Evolutionary conservation across 108 stramenopile species (phyloP).

Genomic region (Cyclotella atomus): DNA sequence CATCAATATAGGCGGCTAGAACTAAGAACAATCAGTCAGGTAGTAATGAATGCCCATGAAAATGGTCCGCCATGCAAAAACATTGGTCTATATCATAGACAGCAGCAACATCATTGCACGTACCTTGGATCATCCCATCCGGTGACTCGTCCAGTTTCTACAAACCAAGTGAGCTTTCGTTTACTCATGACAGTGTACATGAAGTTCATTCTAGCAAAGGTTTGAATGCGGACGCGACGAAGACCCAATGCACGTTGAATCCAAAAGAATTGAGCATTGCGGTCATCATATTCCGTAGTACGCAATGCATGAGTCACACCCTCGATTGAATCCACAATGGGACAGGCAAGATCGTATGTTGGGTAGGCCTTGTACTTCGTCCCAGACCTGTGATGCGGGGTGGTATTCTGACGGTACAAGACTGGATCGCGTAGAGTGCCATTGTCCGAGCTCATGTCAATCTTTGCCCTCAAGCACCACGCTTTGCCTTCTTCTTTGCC

Average conservation of each 20-base stretch:
- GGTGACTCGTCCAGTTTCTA: constrained; percentile 92
- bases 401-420: constrained; percentile 92
- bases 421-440: constrained; percentile 99
- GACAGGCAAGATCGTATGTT: constrained; percentile 99
- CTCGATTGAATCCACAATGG: constrained; percentile 98
- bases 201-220: constrained; percentile 98
- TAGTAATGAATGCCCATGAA: constrained; percentile 72
- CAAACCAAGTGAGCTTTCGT: constrained; percentile 98
- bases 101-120: neutral
- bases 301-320: constrained; percentile 99
- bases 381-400: constrained; percentile 96
- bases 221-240: constrained; percentile 92
- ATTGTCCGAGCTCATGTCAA: constrained; percentile 95
- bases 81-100: too few relatives aligned
- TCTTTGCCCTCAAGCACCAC: constrained; percentile 98
- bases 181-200: constrained; percentile 96
- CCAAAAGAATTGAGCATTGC: constrained; percentile 96
- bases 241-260: constrained; percentile 84
- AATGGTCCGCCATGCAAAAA: constrained; percentile 62
- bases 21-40: constrained; percentile 75
- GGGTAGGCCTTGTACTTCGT: constrained; percentile 98
- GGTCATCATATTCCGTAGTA: constrained; percentile 99
- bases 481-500: constrained; percentile 77
- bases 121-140: constrained; percentile 98
- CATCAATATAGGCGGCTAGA: constrained; percentile 79